Percentiles rank a stretch among this genome's conserved stretches.
Conservation (phyloP, 2,329 filamentous ascomycete genomes). For the Domatiomyces globalis region DNA sequence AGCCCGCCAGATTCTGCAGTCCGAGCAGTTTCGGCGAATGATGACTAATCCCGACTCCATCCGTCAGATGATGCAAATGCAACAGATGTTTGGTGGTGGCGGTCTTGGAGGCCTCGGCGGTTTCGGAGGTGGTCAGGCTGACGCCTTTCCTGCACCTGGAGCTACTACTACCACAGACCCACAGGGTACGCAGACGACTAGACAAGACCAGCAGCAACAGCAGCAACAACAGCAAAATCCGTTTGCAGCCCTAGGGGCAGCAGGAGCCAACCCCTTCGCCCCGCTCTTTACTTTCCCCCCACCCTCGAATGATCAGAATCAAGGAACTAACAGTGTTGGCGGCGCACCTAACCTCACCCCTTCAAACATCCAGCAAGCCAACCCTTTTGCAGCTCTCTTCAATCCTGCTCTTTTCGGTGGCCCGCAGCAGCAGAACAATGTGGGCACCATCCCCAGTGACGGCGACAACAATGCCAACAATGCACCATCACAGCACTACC, state of each 20-base stretch:
- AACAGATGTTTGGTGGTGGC: conserved; percentile 42
- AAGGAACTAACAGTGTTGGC: conserved; percentile 9
- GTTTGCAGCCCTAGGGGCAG: conserved; percentile 9
- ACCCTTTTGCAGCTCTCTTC: conserved; percentile 58
- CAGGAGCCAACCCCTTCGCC: conserved; percentile 18
- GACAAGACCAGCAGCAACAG: background rate
- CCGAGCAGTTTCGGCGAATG: conserved; percentile 79
- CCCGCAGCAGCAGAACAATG: conserved; percentile 8
- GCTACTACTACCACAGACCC: conserved; percentile 69
- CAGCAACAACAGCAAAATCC: conserved; percentile 2
- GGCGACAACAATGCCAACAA: conserved; percentile 12
- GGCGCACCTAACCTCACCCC: conserved; percentile 15
- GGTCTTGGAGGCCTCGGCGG: conserved; percentile 41
- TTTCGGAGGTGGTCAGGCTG: conserved; percentile 25
- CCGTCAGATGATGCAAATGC: conserved; percentile 68
- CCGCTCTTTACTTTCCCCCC: conserved; percentile 3
- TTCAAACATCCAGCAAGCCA: conserved; percentile 32
- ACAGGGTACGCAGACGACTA: conserved; percentile 15
- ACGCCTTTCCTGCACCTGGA: conserved; percentile 75
- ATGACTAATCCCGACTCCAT: conserved; percentile 82
- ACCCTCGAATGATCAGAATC: background rate
- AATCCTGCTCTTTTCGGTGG: conserved; percentile 29
- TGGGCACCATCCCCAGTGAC: conserved; percentile 1
- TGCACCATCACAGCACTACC: conserved; percentile 29
- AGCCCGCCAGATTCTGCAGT: conserved; percentile 72